Evolutionary conservation across 805 yeast species (phyloP), one percentile per base, ranked within the genome.

Genomic region (Metschnikowia santaceciliae): DNA sequence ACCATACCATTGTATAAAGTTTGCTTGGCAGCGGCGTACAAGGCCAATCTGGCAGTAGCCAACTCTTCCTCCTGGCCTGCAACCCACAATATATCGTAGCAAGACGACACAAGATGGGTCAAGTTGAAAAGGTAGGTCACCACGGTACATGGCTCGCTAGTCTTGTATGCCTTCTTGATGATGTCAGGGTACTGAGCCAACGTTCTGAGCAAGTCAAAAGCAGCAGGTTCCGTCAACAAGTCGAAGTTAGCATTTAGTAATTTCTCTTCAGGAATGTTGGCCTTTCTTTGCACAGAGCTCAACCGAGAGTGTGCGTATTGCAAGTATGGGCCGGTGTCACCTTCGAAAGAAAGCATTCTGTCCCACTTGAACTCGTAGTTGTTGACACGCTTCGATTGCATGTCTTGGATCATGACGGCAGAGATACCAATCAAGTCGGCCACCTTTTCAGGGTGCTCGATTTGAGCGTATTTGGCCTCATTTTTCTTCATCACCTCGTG

Each of bases 341-440:
- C 99, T 77, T 94, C 99, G 59, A 94, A 91, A 3, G 98, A 90
- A 42, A 88, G 80, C 97, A 94, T 94, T 77, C 99, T 87, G 63
- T 88, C 90, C 99, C 99, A 94, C 71, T 90, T 88, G 75, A 94
- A 94, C 63, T 85, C 89, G 75, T 94, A 94, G 75, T 94, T 92
- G 77, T 92, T 90, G 71, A 92, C 81, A 72, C 99, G 86, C 77
- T 94, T 94, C 54, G 96, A 84, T 73, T 89, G 95, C 98, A 94
- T 91, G 72, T 94, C 99, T 79, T 94, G 99, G 64, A 94, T 88
- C 96, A 94, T 91, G 54, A 94, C 96, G 5, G 99, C 99, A 32
- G 97, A 86, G 52, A 94, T 87, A 68, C 99, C 99, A 53, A 94
- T 84, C 62, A 90, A 78, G 70, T 94, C 98, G 52, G 99, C 98